Conservation (phyloP, 1,284 basidiomycete species). For the Sanghuangporus weigelae region DNA sequence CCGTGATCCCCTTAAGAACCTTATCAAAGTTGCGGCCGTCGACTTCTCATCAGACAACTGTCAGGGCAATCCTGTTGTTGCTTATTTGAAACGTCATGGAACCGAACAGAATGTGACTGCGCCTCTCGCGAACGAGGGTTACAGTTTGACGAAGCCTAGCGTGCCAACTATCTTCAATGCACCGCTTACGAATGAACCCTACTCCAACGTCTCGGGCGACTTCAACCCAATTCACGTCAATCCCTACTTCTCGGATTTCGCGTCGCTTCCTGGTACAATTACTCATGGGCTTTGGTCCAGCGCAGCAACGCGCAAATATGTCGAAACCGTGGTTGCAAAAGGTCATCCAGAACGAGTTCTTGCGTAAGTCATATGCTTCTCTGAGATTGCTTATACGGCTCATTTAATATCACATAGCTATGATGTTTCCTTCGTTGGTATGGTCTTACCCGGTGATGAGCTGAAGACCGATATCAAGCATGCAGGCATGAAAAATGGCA, state of each 20-base stretch:
- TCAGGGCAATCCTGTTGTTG: constrained; percentile 89
- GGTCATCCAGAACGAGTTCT: constrained; percentile 89
- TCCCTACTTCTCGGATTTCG: constrained; percentile 96
- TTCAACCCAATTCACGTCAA: constrained; percentile 99
- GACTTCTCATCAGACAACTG: constrained; percentile 85
- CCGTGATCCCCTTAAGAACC: constrained; percentile 79
- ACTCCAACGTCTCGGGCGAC: constrained; percentile 94
- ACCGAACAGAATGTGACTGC: constrained; percentile 70
- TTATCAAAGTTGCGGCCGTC: constrained; percentile 85
- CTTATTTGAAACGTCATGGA: constrained; percentile 92
- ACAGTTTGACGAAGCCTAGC: constrained; percentile 64
- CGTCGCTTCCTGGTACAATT: constrained; percentile 91
- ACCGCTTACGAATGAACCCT: constrained; percentile 89
- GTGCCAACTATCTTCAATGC: constrained; percentile 63
- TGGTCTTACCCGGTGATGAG: constrained; percentile 94
- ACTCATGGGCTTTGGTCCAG: constrained; percentile 98
- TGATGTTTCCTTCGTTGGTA: constrained; percentile 90
- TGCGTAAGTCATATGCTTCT: constrained; percentile 46
- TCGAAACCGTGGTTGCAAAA: constrained; percentile 92
- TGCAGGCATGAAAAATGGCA: constrained; percentile 86
- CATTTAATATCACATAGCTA: constrained; percentile 46
- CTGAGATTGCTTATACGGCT: neutral
- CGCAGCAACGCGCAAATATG: constrained; percentile 88
- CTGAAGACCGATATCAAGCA: constrained; percentile 88
- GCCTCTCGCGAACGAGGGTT: constrained; percentile 82